These are phyloP conservation scores for Halophytophthora batemanensis DNA, from an alignment of 352 stramenopile species.

Conservation along the genomic window DNA sequence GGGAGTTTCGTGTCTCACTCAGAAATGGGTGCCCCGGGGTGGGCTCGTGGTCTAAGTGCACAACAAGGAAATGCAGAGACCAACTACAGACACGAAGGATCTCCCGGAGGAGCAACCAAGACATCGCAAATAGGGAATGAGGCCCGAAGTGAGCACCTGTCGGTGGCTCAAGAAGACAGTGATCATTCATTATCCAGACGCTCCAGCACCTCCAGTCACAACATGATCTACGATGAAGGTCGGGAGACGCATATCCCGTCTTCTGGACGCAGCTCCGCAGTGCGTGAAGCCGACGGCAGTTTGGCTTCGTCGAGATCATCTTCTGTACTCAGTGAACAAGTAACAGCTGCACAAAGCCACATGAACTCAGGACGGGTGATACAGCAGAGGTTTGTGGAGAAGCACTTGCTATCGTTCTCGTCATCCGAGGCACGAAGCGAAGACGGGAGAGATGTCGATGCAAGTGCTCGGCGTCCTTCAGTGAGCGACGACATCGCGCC, in stretches of 20 bases:
- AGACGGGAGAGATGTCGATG: conserved; percentile 2
- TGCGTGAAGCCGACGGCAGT: conserved; percentile 6
- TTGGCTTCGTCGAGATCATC: conserved; percentile 15
- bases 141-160: not conserved
- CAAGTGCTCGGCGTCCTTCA: conserved; percentile 6
- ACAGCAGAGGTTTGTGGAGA: conserved; percentile 19
- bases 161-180: not conserved
- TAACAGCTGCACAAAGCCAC: conserved; percentile 16
- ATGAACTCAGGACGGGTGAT: conserved; percentile 14
- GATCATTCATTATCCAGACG: not conserved
- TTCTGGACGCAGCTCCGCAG: not conserved
- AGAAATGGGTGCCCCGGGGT: too few species aligned
- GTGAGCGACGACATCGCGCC: conserved; percentile 1
- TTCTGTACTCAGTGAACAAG: conserved; percentile 20
- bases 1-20: not conserved
- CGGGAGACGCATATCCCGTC: not conserved
- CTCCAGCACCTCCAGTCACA: not conserved
- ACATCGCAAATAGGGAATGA: not conserved
- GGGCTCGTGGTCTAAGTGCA: too few species aligned
- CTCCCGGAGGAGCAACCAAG: not conserved
- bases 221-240: not conserved
- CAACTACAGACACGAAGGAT: not conserved
- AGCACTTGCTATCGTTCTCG: conserved; percentile 25
- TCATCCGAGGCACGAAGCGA: conserved; percentile 16
- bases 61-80: conserved; percentile 2